phyloP scores from a whole-genome alignment of 352 stramenopile genomes.

The Pythium aphanidermatum region DNA sequence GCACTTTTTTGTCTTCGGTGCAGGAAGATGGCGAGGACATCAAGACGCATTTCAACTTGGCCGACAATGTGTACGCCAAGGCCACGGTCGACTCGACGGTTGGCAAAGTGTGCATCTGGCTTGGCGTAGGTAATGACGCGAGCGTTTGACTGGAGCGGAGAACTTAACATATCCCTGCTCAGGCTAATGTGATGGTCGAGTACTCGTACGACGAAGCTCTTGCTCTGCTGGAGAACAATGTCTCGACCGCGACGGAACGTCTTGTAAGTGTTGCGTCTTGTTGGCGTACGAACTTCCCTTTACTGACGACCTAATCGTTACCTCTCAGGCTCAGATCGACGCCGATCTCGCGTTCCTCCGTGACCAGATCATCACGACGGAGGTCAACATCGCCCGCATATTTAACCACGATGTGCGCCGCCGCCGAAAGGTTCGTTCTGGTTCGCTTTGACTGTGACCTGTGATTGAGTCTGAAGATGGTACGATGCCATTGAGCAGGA shows the following conservation, averaged over 20 bases:
- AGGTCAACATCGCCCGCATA: conserved; percentile 96
- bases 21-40: conserved; percentile 75
- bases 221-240: conserved; percentile 79
- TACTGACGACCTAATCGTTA: too few relatives aligned
- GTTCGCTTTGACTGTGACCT: not conserved
- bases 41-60: conserved; percentile 91
- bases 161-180: not conserved
- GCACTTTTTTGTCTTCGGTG: not conserved
- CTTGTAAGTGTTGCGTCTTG: conserved; percentile 29
- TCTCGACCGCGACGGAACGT: conserved; percentile 60
- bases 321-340: conserved; percentile 58
- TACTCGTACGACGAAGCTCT: conserved; percentile 96
- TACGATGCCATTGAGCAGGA: conserved; percentile 24
- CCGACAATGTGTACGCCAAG: conserved; percentile 94
- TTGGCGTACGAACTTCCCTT: not conserved
- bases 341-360: conserved; percentile 92
- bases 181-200: conserved; percentile 96
- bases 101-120: conserved; percentile 95
- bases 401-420: conserved; percentile 96
- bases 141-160: not conserved
- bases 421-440: conserved; percentile 44
- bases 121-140: conserved; percentile 61
- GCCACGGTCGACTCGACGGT: conserved; percentile 86
- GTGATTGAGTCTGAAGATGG: not conserved
- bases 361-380: conserved; percentile 96